Percentiles rank a stretch among this genome's conserved stretches.
phyloP scores from a whole-genome alignment of 2,329 filamentous ascomycete species.

The Colletotrichum sidae region DNA sequence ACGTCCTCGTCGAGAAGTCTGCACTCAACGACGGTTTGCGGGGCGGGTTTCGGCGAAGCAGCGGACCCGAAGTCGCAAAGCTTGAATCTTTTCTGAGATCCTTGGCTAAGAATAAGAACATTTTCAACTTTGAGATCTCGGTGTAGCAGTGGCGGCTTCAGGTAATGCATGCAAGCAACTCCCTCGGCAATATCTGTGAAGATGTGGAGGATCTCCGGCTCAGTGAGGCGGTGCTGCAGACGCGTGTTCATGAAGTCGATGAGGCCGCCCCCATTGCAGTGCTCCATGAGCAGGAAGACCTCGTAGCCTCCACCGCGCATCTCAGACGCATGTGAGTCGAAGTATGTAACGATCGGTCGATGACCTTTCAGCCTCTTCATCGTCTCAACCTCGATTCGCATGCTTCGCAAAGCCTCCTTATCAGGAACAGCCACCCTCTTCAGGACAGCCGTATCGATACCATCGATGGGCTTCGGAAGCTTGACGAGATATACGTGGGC shows the following conservation, averaged over 20 bases:
- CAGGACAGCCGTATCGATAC: slow-evolving; percentile 84
- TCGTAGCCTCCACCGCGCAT: slow-evolving; percentile 94
- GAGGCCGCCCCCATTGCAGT: slow-evolving; percentile 90
- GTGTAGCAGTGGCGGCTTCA: slow-evolving; percentile 92
- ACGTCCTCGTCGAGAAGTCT: slow-evolving; percentile 96
- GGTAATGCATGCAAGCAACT: slow-evolving; percentile 98
- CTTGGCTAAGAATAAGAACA: slow-evolving; percentile 83
- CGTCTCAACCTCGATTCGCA: slow-evolving; percentile 98
- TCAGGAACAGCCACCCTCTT: slow-evolving; percentile 97
- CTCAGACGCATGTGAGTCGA: slow-evolving; percentile 97
- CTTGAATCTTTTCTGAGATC: slow-evolving; percentile 83
- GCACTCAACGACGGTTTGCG: slow-evolving; percentile 88
- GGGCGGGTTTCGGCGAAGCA: slow-evolving; percentile 84
- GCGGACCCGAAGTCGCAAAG: slow-evolving; percentile 98
- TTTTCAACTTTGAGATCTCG: slow-evolving; percentile 98
- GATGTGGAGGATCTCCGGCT: slow-evolving; percentile 97
- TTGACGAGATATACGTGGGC: slow-evolving; percentile 98
- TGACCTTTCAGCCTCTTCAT: slow-evolving; percentile 99
- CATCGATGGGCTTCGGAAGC: slow-evolving; percentile 80
- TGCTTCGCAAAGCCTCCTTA: slow-evolving; percentile 92
- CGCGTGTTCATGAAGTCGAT: slow-evolving; percentile 99
- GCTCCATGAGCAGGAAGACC: slow-evolving; percentile 98
- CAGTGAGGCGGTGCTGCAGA: slow-evolving; percentile 93
- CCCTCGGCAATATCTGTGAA: slow-evolving; percentile 96
- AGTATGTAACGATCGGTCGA: slow-evolving; percentile 95